These are phyloP conservation scores for Candida orba DNA, from an alignment of 805 yeast species.

Conservation along the genomic window DNA sequence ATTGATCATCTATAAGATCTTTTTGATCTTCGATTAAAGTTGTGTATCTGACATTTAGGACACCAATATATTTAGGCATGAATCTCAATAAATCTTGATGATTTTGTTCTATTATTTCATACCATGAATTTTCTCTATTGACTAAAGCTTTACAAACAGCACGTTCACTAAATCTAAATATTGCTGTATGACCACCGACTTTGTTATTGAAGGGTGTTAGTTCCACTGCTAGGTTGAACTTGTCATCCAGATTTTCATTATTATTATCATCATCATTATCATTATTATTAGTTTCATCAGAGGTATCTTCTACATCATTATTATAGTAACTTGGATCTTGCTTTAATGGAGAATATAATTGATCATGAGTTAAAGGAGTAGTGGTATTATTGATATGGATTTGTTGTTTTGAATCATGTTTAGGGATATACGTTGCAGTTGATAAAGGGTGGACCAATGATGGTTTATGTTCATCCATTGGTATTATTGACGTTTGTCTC, in stretches of 20 bases:
- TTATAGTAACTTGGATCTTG: no score
- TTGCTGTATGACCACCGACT: slow-evolving; percentile 98
- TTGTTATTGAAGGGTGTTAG: slow-evolving; percentile 85
- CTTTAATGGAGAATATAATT: no score
- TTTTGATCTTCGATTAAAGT: slow-evolving; percentile 23
- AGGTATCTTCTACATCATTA: slow-evolving; percentile 1
- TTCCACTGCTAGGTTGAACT: slow-evolving; percentile 76
- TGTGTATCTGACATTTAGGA: slow-evolving; percentile 76
- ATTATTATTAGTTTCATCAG: background rate
- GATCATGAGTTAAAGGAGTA: no score
- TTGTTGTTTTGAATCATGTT: slow-evolving; percentile 33
- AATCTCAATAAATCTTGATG: slow-evolving; percentile 74
- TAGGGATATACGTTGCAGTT: slow-evolving; percentile 67
- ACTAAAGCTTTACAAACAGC: slow-evolving; percentile 94
- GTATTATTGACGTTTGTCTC: background rate
- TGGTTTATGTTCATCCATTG: background rate
- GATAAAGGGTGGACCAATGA: slow-evolving; percentile 49
- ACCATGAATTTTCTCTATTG: slow-evolving; percentile 85
- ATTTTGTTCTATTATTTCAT: slow-evolving; percentile 74
- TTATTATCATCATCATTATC: background rate
- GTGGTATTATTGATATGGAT: no score
- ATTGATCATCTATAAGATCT: no score
- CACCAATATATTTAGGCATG: slow-evolving; percentile 95
- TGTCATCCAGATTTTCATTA: slow-evolving; percentile 23
- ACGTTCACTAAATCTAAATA: slow-evolving; percentile 80